Evolutionary conservation across 805 yeast species (phyloP), one percentile per base, ranked within the genome.

Genomic region (Monosporozyma yasuniensis): DNA sequence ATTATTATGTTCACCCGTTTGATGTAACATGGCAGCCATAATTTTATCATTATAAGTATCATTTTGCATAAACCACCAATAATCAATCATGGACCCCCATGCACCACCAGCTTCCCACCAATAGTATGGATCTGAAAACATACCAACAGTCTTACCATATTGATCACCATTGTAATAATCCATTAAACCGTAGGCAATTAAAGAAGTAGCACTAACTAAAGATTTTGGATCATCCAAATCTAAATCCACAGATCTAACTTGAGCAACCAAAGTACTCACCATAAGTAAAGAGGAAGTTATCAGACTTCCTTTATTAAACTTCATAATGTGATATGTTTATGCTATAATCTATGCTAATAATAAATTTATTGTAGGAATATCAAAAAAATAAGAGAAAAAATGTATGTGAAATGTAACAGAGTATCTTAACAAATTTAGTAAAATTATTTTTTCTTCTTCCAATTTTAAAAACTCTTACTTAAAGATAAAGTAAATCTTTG

Each of bases 61-160:
- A 64, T 90, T 84, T 37, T 83, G 77, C 65, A 87, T 79, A 63
- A 74, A 83, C 56, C 64, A 81, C 70, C 87, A 76, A 67, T 85
- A 84, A 65, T 89, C 96, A 42, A 91, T 62, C 75, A 91, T 71
- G 18, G 85, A 74, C 8, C 96, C 96, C 87, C 89, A 88, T 1
- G 91, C 96, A 53, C 90, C 95, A 56, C 98, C 98, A 9, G 97
- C 96, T 70, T 89, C 88, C 97, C 97, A 90, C 99, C 98, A 91
- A 74, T 91, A 91, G 74, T 91, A 90, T 0, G 98, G 98, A 61
- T 74, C 71, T 11, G 82, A 72, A 66, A 93, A 90, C 89, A 85
- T 81, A 42, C 98, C 99, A 25, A 86, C 72, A 4, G 89, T 77
- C 8, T 90, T 84, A 34, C 96, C 97, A 42, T 73, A 65, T 30